These are phyloP conservation scores for Boletellus sp. DNA, from an alignment of 768 basidiomycete genomes.

Conservation along the genomic window DNA sequence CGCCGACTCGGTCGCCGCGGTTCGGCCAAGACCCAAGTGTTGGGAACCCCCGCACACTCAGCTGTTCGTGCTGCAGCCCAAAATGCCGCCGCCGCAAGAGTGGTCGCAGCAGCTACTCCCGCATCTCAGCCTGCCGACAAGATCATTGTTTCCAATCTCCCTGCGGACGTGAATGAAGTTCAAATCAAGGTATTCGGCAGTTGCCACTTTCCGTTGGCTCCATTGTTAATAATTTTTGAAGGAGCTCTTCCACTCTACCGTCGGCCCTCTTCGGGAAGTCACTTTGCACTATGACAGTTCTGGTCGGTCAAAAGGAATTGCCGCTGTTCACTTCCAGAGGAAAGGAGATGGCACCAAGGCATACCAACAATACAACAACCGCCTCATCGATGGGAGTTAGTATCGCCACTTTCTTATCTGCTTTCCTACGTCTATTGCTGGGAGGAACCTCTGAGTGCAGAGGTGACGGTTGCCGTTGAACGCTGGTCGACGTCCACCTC, in stretches of 20 bases:
- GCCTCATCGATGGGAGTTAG: conserved; percentile 99
- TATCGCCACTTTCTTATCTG: conserved; percentile 56
- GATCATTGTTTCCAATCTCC: conserved; percentile 95
- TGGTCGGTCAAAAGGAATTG: conserved; percentile 89
- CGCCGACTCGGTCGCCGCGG: conserved; percentile 42
- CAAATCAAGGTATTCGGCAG: conserved; percentile 77
- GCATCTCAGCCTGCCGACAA: conserved; percentile 59
- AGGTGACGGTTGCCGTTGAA: conserved; percentile 21
- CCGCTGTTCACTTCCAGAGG: conserved; percentile 78
- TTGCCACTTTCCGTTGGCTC: neutral
- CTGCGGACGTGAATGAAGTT: conserved; percentile 85
- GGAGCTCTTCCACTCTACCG: conserved; percentile 91
- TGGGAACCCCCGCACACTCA: conserved; percentile 54
- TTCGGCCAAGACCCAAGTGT: conserved; percentile 53
- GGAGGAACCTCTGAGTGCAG: conserved; percentile 16
- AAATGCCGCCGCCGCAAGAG: conserved; percentile 39
- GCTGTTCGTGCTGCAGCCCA: conserved; percentile 50
- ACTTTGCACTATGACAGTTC: conserved; percentile 79
- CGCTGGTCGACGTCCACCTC: conserved; percentile 21
- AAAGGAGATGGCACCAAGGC: conserved; percentile 92
- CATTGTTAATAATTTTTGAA: conserved; percentile 32
- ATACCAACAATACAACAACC: conserved; percentile 92
- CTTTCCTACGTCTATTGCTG: conserved; percentile 30
- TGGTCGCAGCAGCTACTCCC: conserved; percentile 39
- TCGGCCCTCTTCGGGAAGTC: conserved; percentile 82